Percentiles rank a stretch among this genome's conserved stretches.
These are phyloP conservation scores for Waltergamsia citrina DNA, from an alignment of 2,329 filamentous ascomycete genomes.

Conservation along the genomic window DNA sequence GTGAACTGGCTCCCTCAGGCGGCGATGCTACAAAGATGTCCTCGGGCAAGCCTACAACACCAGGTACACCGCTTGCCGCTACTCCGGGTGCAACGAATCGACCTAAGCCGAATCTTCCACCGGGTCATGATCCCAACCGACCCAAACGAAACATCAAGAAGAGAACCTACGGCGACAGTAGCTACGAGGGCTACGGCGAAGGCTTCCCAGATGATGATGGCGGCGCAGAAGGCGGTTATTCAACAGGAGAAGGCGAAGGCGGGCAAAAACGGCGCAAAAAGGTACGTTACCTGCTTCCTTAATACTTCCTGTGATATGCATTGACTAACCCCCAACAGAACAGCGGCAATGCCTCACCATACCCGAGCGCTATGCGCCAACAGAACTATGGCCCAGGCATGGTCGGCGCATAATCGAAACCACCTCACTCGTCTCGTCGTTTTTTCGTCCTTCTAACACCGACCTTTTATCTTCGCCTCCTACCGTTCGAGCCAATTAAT, in stretches of 20 bases:
- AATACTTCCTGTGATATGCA: neutral
- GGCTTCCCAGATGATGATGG: slow-evolving; percentile 60
- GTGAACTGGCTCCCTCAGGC: slow-evolving; percentile 38
- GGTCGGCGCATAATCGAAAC: slow-evolving; percentile 45
- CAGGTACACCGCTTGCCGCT: slow-evolving; percentile 36
- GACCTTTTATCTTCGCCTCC: neutral
- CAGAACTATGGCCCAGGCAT: slow-evolving; percentile 49
- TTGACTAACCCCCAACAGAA: slow-evolving; percentile 38
- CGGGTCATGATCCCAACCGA: slow-evolving; percentile 38
- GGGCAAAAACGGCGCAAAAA: slow-evolving; percentile 57
- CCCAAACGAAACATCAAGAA: slow-evolving; percentile 63
- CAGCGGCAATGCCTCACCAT: slow-evolving; percentile 30
- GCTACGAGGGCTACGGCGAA: slow-evolving; percentile 66
- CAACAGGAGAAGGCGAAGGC: slow-evolving; percentile 63
- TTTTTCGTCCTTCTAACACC: neutral
- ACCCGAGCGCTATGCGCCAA: slow-evolving; percentile 33
- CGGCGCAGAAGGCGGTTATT: slow-evolving; percentile 59
- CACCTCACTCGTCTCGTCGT: too few relatives aligned
- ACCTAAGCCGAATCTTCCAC: slow-evolving; percentile 25
- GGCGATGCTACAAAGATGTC: slow-evolving; percentile 27
- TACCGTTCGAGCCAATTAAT: slow-evolving; percentile 2
- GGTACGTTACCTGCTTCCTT: slow-evolving; percentile 26
- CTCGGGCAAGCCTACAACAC: slow-evolving; percentile 38
- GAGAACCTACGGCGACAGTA: slow-evolving; percentile 65
- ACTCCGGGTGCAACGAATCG: slow-evolving; percentile 7